These are phyloP conservation scores for Astrothelium macrocarpum DNA, from an alignment of 495 filamentous ascomycete genomes.

Conservation along the genomic window DNA sequence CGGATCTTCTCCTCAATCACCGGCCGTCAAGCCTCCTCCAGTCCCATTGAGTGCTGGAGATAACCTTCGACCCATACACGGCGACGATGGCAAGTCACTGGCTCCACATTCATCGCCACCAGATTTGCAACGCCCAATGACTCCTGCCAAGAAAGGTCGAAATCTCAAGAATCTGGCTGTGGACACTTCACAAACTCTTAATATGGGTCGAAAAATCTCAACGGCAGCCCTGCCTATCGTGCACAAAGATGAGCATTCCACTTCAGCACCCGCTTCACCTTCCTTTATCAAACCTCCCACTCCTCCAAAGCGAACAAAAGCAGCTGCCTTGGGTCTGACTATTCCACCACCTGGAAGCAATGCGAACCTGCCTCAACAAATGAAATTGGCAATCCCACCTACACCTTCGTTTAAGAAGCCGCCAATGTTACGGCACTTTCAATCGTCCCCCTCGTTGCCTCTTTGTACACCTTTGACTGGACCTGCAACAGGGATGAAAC, in stretches of 20 bases:
- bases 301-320: slow-evolving; percentile 54
- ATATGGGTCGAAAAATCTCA: slow-evolving; percentile 40
- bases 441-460: slow-evolving; percentile 57
- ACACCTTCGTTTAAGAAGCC: slow-evolving; percentile 31
- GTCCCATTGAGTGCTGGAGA: slow-evolving; percentile 33
- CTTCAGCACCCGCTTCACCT: slow-evolving; percentile 74
- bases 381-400: slow-evolving; percentile 31
- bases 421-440: slow-evolving; percentile 48
- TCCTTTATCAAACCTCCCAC: slow-evolving; percentile 67
- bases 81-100: slow-evolving; percentile 17
- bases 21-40: slow-evolving; percentile 52
- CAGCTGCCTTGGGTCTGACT: slow-evolving; percentile 65
- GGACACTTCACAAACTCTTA: slow-evolving; percentile 54
- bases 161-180: slow-evolving; percentile 93
- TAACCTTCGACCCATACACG: slow-evolving; percentile 3
- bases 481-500: slow-evolving; percentile 54
- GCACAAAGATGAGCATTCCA: slow-evolving; percentile 19
- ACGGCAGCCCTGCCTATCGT: slow-evolving; percentile 37
- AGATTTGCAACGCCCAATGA: slow-evolving; percentile 19
- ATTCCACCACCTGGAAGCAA: slow-evolving; percentile 50
- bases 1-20: slow-evolving; percentile 82
- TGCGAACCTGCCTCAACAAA: slow-evolving; percentile 20
- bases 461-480: slow-evolving; percentile 50
- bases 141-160: slow-evolving; percentile 60
- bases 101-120: slow-evolving; percentile 1